Evolutionary conservation across 768 basidiomycete species (phyloP), one percentile per base, ranked within the genome.

Genomic region (Lanmaoa rubissima): DNA sequence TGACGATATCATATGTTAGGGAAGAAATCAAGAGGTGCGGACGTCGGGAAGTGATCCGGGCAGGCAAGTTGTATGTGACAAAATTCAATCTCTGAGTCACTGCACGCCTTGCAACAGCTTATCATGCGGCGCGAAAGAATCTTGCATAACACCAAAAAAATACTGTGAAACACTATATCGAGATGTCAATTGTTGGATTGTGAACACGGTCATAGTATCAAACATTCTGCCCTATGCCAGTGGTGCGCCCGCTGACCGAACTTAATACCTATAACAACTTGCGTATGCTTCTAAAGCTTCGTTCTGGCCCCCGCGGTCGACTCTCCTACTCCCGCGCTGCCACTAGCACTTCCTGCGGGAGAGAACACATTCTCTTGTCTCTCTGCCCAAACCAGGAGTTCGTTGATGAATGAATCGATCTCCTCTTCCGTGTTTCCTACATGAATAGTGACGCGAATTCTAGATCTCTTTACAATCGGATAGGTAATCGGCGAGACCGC

Each of bases 401-500:
- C 51, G 12, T 46, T 9, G 31, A 59, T 6, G 11, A 66, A 46
- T 0, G 46, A 12, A 40, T 66, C 51, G 6, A 66, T 64, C 21
- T 64, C 53, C 51, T 28, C 48, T 39, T 61, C 65, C 19, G 62
- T 67, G 46, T 61, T 66, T 5, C 51, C 26, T 10, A 42, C 62
- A 32, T 64, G 65, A 11, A 67, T 48, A 32, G 48, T 57, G 44
- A 66, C 19, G 24, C 59, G 65, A 16, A 66, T 57, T n/a, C 62
- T 39, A 1, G 65, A 55, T 31, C n/a, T 51, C 8, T 39, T 66
- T 19, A 64, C 65, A 5, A 57, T 24, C 10, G 65, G 61, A 35
- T 48, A 48, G 0, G 65, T 66, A 8, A 64, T n/a, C 1, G 57
- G 34, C 2, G 53, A 35, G 9, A 57, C 57, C 0, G 48, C 62